A percentile compares a stretch with the other conserved stretches of the same genome.
These are phyloP conservation scores for Puccinia coronata DNA, from an alignment of 1,284 basidiomycete genomes.

Conservation along the genomic window DNA sequence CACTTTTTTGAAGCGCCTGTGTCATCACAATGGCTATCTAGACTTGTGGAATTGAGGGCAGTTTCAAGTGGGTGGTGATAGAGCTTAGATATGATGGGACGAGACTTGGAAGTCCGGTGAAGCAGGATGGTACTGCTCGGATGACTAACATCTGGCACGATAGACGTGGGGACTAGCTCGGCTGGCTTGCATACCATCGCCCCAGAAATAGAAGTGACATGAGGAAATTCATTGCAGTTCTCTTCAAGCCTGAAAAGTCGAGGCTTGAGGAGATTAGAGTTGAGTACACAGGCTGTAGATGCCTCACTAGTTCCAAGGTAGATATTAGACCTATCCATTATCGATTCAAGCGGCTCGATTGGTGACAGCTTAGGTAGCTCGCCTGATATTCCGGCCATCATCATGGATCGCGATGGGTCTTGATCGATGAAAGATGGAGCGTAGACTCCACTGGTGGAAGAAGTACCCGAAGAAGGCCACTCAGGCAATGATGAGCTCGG, in stretches of 20 bases:
- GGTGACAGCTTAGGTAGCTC: background rate
- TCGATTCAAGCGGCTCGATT: background rate
- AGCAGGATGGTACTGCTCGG: background rate
- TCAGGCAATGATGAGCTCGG: background rate
- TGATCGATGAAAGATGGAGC: background rate
- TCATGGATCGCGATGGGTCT: background rate
- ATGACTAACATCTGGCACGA: background rate
- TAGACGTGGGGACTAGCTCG: background rate
- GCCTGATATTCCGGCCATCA: background rate
- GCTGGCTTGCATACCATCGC: background rate
- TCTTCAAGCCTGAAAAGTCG: background rate
- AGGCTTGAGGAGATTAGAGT: background rate
- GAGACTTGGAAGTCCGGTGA: background rate
- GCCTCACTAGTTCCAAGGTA: background rate
- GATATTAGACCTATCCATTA: background rate
- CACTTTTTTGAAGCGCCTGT: background rate
- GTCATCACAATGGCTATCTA: background rate
- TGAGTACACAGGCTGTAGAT: background rate
- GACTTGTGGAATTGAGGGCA: background rate
- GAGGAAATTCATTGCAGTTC: background rate
- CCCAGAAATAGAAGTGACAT: background rate
- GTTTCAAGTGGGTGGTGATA: background rate
- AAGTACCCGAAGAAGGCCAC: background rate
- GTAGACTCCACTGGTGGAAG: background rate
- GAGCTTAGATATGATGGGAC: background rate